These are phyloP conservation scores for Phytophthora constricta DNA, from an alignment of 352 stramenopile species.

Conservation along the genomic window DNA sequence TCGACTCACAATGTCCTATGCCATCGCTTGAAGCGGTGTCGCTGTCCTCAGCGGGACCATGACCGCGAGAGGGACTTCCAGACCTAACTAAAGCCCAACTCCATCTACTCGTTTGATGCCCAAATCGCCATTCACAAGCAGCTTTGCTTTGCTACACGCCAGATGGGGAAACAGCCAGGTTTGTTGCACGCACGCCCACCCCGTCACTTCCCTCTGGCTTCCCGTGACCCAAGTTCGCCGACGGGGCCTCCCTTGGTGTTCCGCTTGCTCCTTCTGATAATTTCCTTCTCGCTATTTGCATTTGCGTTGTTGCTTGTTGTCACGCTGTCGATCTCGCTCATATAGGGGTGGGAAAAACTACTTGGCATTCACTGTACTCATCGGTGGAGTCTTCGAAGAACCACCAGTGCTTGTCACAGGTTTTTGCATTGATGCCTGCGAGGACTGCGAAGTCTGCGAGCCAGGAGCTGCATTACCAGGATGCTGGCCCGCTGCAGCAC, in stretches of 20 bases:
- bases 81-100: constrained; percentile 26
- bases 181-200: constrained; percentile 31
- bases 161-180: constrained; percentile 28
- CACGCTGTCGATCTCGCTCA: constrained; percentile 39
- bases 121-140: constrained; percentile 40
- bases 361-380: constrained; percentile 91
- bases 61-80: constrained; percentile 31
- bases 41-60: constrained; percentile 35
- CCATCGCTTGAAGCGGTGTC: constrained; percentile 32
- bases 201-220: constrained; percentile 33
- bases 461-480: constrained; percentile 41
- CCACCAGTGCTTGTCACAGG: constrained; percentile 67
- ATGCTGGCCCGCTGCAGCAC: constrained; percentile 32
- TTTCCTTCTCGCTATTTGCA: constrained; percentile 30
- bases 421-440: constrained; percentile 73
- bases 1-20: constrained; percentile 41
- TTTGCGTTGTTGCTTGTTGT: constrained; percentile 23
- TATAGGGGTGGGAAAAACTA: constrained; percentile 47
- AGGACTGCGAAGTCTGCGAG: constrained; percentile 58
- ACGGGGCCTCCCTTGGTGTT: constrained; percentile 28
- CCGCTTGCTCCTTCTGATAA: constrained; percentile 31
- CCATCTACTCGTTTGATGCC: constrained; percentile 34
- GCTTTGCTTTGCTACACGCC: constrained; percentile 33
- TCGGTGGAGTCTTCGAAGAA: constrained; percentile 85
- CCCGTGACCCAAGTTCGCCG: constrained; percentile 40